Percentiles rank a stretch among this genome's conserved stretches.
phyloP scores from a whole-genome alignment of 2,329 filamentous ascomycete species.

The Helicocarpus griseus region DNA sequence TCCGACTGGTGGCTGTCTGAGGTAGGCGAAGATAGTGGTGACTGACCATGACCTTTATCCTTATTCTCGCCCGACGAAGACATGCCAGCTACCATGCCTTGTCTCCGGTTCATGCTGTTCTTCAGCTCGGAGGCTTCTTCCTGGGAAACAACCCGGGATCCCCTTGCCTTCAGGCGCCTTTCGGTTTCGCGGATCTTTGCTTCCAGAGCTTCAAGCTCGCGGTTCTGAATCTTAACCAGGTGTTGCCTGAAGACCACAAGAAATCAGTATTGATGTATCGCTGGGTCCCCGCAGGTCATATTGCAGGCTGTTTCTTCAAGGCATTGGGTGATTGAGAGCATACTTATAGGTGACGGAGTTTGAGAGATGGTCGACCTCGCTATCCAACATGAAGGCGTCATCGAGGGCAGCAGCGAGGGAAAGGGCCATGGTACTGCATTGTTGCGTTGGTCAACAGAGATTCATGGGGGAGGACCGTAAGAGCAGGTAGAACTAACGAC shows the following conservation, averaged over 20 bases:
- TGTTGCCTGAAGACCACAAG: constrained; percentile 54
- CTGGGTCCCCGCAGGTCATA: not conserved
- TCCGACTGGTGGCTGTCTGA: constrained; percentile 17
- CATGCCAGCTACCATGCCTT: constrained; percentile 13
- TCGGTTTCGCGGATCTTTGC: constrained; percentile 77
- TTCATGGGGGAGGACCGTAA: constrained; percentile 1
- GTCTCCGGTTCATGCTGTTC: constrained; percentile 11
- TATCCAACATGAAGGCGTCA: constrained; percentile 81
- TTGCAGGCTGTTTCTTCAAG: not conserved
- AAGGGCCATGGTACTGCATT: constrained; percentile 66
- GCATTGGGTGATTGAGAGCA: constrained; percentile 20
- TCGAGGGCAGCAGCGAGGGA: constrained; percentile 80
- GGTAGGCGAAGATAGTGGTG: constrained; percentile 9
- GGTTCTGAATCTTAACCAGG: constrained; percentile 60
- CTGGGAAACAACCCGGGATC: constrained; percentile 11
- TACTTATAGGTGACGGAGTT: constrained; percentile 75
- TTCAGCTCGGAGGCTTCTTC: constrained; percentile 10
- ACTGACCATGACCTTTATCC: constrained; percentile 11
- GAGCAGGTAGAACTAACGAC: constrained; percentile 46
- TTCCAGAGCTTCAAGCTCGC: constrained; percentile 80
- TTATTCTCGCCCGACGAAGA: constrained; percentile 12
- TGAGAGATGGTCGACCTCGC: constrained; percentile 62
- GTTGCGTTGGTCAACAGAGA: constrained; percentile 16
- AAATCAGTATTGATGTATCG: not conserved
- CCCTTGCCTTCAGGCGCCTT: constrained; percentile 52